These are phyloP conservation scores for Colletotrichum sp. DNA, from an alignment of 2,329 filamentous ascomycete species.

Conservation along the genomic window DNA sequence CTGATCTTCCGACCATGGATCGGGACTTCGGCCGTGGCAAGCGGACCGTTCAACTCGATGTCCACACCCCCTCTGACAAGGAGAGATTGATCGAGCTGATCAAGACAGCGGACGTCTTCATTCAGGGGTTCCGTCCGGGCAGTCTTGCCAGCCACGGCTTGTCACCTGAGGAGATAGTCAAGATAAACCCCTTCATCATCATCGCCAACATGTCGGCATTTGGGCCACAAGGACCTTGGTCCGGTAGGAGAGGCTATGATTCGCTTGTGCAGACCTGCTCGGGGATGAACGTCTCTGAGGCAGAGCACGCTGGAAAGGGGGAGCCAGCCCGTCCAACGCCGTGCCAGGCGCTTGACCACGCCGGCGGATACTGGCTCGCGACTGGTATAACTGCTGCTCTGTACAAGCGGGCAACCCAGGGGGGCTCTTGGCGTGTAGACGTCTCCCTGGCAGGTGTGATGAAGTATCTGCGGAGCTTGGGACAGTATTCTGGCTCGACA, in stretches of 20 bases:
- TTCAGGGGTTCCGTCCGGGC: slow-evolving; percentile 52
- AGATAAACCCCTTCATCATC: slow-evolving; percentile 49
- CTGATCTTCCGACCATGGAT: slow-evolving; percentile 34
- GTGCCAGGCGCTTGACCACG: slow-evolving; percentile 63
- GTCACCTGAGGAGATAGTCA: slow-evolving; percentile 37
- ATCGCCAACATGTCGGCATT: slow-evolving; percentile 59
- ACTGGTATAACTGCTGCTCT: slow-evolving; percentile 57
- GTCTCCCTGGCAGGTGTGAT: slow-evolving; percentile 51
- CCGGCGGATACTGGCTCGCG: slow-evolving; percentile 59
- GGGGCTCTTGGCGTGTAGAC: slow-evolving; percentile 55
- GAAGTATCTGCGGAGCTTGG: slow-evolving; percentile 61
- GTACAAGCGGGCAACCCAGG: slow-evolving; percentile 47
- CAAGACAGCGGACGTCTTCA: slow-evolving; percentile 43
- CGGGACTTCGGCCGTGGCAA: slow-evolving; percentile 40
- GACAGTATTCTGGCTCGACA: slow-evolving; percentile 47
- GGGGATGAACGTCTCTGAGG: slow-evolving; percentile 62
- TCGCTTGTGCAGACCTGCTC: slow-evolving; percentile 51
- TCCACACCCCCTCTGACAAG: slow-evolving; percentile 27
- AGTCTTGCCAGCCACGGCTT: slow-evolving; percentile 48
- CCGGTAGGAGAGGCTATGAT: slow-evolving; percentile 43
- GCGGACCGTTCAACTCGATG: slow-evolving; percentile 33
- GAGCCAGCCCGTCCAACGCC: slow-evolving; percentile 49
- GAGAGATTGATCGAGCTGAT: slow-evolving; percentile 33
- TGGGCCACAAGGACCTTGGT: slow-evolving; percentile 46
- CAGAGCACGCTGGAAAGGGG: slow-evolving; percentile 44